Base-by-base conservation (phyloP, 495 filamentous ascomycete species). In the Hypoxylon subgilvum region DNA sequence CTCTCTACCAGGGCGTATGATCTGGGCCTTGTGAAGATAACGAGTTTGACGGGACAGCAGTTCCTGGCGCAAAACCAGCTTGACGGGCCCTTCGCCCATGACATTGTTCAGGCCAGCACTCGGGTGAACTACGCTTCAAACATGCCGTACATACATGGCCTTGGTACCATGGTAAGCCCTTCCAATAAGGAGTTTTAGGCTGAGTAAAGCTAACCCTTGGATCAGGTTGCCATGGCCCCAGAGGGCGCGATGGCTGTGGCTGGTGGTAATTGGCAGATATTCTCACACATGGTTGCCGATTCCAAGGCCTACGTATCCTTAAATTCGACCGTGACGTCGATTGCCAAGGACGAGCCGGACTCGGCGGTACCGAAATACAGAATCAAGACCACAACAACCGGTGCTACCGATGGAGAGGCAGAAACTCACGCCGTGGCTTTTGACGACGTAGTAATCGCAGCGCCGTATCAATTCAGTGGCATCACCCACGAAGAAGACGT, bases 41-140 rank as follows among this genome's bases (percentile, higher is more conserved):
- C 89, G 0, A 76, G 84, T 0, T 69, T 81, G 16, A 89, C 93
- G 3, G 95, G 93, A 1, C 70, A 82, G 43, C 81, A 88, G 59
- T 88, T 85, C 53, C 74, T 99, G 7, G 69, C 76, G 12, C 69
- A 73, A n/a, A 94, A 93, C 62, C 78, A 83, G 79, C 82, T 97
- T 31, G 79, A 78, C 2, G 72, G 78, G 0, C 58, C 71, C 7
- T 99, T 95, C 67, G 74, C 88, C 1, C 83, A 84, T 8, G 92
- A 99, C 40, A 85, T 99, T 34, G 83, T 98, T 9, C 95, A 97
- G 74, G 90, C 94, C 1, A 89, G 86, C 59, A 97, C 94, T 0
- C 80, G 94, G 4, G 94, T 97, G 35, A 99, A 99, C 68, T 97
- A 97, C 74, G 94, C 88, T 0, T 90, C 93, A 58, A 97, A 99